Percentiles rank a stretch among this genome's conserved stretches.
Evolutionary conservation across 768 basidiomycete genomes (phyloP).

Genomic region (Pisolithus sp.): DNA sequence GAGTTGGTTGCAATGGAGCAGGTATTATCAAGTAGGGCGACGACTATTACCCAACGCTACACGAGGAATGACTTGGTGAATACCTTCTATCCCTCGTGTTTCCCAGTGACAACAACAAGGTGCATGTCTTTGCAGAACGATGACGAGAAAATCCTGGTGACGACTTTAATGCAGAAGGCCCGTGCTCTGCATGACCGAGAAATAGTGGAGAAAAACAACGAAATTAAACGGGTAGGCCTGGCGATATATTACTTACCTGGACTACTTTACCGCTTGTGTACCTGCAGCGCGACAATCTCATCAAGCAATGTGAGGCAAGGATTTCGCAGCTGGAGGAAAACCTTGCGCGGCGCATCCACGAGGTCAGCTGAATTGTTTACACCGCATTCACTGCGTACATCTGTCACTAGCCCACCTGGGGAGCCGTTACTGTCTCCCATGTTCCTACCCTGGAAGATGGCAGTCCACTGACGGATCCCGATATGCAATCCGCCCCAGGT

Average conservation of each 20-base stretch:
- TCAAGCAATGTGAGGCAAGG: conserved; percentile 37
- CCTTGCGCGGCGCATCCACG: conserved; percentile 39
- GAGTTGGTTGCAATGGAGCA: conserved; percentile 25
- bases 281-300: conserved; percentile 42
- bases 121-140: conserved; percentile 32
- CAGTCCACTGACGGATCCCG: conserved; percentile 7
- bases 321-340: conserved; percentile 41
- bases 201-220: conserved; percentile 48
- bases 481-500: conserved; percentile 4
- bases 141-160: conserved; percentile 44
- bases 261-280: neutral
- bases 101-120: conserved; percentile 10
- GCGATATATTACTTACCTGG: conserved; percentile 1
- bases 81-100: conserved; percentile 2
- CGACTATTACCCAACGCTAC: conserved; percentile 34
- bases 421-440: neutral
- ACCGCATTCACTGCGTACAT: conserved; percentile 10
- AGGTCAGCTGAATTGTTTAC: conserved; percentile 13
- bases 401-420: conserved; percentile 9
- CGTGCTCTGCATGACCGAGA: conserved; percentile 47
- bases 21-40: conserved; percentile 23
- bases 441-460: conserved; percentile 2
- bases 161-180: conserved; percentile 38
- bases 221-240: conserved; percentile 43
- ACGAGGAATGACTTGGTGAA: conserved; percentile 42